These are phyloP conservation scores for Aquilaria malaccensis DNA, from an alignment of 345 rosid genomes.

Conservation along the genomic window DNA sequence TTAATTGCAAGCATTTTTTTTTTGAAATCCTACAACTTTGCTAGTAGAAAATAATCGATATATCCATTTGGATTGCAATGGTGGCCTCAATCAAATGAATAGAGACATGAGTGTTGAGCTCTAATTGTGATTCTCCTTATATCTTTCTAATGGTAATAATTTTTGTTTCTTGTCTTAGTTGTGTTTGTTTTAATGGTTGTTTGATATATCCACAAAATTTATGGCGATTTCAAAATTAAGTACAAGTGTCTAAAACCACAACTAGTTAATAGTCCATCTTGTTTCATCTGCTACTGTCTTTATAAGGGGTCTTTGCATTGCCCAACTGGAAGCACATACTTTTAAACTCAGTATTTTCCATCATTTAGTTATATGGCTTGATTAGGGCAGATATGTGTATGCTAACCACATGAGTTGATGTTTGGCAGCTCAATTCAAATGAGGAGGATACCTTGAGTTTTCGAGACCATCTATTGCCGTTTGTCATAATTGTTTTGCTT, in stretches of 20 bases:
- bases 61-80: slow-evolving; percentile 87
- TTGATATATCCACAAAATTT: not conserved
- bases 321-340: too few species aligned
- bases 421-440: slow-evolving; percentile 48
- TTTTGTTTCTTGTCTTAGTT: not conserved
- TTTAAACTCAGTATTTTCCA: too few species aligned
- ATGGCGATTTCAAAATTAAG: too few species aligned
- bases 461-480: slow-evolving; percentile 66
- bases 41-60: slow-evolving; percentile 72
- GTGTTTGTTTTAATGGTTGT: not conserved
- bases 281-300: not conserved
- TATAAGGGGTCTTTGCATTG: not conserved
- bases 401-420: slow-evolving; percentile 12
- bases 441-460: slow-evolving; percentile 64
- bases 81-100: slow-evolving; percentile 96
- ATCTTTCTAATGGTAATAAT: not conserved
- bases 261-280: not conserved
- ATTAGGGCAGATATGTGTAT: not conserved
- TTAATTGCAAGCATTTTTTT: slow-evolving; percentile 94
- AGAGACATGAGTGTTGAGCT: slow-evolving; percentile 61
- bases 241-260: too few species aligned
- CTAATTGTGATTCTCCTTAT: not conserved
- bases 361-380: too few species aligned
- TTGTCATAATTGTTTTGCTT: slow-evolving; percentile 64
- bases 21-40: slow-evolving; percentile 93